Conservation (phyloP, 1,284 basidiomycete genomes). For the Thelephora terrestris region DNA sequence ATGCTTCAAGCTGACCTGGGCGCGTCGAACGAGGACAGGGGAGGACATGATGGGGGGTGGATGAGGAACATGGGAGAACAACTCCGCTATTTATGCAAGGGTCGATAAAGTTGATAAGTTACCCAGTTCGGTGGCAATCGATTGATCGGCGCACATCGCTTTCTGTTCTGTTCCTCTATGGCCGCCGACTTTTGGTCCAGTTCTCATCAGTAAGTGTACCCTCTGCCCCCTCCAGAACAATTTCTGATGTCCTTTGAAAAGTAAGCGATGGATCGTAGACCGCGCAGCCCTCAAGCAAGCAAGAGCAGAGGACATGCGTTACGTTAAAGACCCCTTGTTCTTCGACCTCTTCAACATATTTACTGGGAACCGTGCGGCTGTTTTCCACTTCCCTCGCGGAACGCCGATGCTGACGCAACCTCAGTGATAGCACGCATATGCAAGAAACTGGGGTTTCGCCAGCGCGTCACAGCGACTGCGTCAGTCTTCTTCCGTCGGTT, state of each 20-base stretch:
- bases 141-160: constrained; percentile 7
- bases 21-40: no score
- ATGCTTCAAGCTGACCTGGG: no score
- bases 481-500: constrained; percentile 92
- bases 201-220: constrained; percentile 53
- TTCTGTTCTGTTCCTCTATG: constrained; percentile 28
- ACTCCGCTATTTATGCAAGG: no score
- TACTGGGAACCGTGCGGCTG: constrained; percentile 64
- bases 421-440: constrained; percentile 81
- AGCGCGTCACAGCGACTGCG: constrained; percentile 88
- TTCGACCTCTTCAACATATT: constrained; percentile 77
- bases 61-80: no score
- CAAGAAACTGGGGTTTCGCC: constrained; percentile 75
- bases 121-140: neutral
- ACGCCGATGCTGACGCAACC: constrained; percentile 1
- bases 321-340: constrained; percentile 65
- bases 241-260: constrained; percentile 19
- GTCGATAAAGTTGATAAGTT: neutral
- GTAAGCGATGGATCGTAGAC: constrained; percentile 85
- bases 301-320: constrained; percentile 66
- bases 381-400: neutral
- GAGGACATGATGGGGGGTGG: no score
- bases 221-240: neutral
- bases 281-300: constrained; percentile 64
- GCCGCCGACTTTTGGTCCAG: constrained; percentile 71